Conservation (phyloP, 345 rosid genomes). For the Rhodamnia rubescens region DNA sequence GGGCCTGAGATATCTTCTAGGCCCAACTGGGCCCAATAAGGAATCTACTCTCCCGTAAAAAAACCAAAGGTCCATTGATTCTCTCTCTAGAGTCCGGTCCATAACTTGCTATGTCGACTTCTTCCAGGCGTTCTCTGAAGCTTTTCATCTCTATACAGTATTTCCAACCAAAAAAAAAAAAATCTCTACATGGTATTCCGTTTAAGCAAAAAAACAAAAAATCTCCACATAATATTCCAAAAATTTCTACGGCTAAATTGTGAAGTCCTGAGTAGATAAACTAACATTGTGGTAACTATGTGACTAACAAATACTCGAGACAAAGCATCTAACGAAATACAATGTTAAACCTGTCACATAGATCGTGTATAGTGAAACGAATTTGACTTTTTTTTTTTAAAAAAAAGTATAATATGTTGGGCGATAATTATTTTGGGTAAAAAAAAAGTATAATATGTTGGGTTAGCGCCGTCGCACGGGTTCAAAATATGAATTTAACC, state of each 20-base stretch:
- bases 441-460: background rate
- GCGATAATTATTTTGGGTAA: background rate
- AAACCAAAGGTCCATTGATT: background rate
- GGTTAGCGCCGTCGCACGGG: background rate
- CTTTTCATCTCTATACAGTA: background rate
- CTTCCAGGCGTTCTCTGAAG: background rate
- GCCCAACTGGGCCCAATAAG: background rate
- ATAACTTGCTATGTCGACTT: background rate
- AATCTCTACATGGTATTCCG: background rate
- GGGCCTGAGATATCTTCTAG: background rate
- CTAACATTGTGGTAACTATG: background rate
- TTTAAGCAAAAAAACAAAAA: background rate
- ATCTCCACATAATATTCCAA: background rate
- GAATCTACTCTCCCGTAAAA: background rate
- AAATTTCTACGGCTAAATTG: background rate
- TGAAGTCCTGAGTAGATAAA: background rate
- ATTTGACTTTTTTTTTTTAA: fast-evolving
- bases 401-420: background rate
- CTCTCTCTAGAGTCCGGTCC: background rate
- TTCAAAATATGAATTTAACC: background rate
- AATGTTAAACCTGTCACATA: background rate
- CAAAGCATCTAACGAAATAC: background rate
- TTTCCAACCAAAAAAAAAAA: no score
- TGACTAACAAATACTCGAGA: background rate
- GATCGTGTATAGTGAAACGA: background rate